phyloP scores from a whole-genome alignment of 225 moss, liverwort and hornwort genomes.

The Lunularia cruciata region DNA sequence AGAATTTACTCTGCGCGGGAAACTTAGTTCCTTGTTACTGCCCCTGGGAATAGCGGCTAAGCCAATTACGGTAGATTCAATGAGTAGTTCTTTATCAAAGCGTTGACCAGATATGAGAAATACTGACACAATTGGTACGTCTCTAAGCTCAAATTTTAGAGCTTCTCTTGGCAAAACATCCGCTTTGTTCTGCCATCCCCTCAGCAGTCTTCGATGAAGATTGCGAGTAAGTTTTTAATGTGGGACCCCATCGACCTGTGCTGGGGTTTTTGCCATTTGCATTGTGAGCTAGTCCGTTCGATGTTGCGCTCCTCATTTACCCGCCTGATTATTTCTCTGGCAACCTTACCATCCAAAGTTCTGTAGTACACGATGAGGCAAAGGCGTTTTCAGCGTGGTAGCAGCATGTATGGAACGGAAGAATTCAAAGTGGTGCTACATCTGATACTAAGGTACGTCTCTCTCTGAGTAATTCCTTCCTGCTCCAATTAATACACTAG shows the following conservation, averaged over 20 bases:
- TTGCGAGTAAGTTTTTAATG: not conserved
- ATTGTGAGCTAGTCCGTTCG: not conserved
- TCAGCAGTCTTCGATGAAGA: no score
- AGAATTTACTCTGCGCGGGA: not conserved
- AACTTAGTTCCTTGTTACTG: not conserved
- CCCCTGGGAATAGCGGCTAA: no score
- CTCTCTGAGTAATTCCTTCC: not conserved
- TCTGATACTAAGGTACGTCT: not conserved
- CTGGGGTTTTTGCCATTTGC: no score
- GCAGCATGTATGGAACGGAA: no score
- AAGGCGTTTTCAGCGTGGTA: not conserved
- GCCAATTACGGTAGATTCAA: no score
- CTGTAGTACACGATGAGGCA: not conserved
- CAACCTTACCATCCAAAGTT: not conserved
- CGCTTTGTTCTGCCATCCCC: no score
- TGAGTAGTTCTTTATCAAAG: no score
- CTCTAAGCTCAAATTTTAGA: no score
- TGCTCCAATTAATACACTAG: not conserved
- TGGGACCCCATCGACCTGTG: not conserved
- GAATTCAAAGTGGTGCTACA: not conserved
- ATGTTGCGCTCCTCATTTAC: not conserved
- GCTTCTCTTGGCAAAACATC: no score
- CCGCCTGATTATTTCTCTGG: not conserved
- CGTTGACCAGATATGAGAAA: no score
- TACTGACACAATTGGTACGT: no score